Evolutionary conservation across 306 rosid species (phyloP).

Genomic region (Cucumis cinereus): DNA sequence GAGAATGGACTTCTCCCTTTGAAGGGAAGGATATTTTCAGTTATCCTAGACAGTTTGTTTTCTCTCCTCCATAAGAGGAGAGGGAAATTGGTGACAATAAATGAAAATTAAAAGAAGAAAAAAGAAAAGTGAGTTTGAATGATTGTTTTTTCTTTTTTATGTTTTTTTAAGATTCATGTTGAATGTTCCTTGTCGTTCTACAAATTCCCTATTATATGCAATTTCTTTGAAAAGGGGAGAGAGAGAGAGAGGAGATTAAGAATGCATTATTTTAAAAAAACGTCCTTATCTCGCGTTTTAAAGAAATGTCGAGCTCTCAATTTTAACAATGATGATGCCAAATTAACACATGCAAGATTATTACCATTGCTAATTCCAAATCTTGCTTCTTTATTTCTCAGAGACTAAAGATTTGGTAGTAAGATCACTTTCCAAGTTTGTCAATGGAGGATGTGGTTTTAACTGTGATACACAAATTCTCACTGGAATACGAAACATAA

Average conservation of each 20-base stretch:
- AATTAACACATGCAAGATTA: too few relatives aligned
- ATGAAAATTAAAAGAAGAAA: conserved; percentile 8
- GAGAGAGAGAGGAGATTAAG: too few relatives aligned
- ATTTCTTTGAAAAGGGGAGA: too few relatives aligned
- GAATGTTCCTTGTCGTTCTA: conserved; percentile 8
- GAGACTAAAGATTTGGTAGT: neutral
- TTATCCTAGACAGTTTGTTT: conserved; percentile 93
- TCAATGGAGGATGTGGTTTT: neutral
- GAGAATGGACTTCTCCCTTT: conserved; percentile 91
- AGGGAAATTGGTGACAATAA: conserved; percentile 37
- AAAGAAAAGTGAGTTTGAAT: conserved; percentile 29
- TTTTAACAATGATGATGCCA: too few relatives aligned
- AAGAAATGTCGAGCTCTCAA: too few relatives aligned
- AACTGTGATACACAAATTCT: neutral
- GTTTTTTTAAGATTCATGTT: conserved; percentile 39
- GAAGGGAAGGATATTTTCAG: conserved; percentile 97
- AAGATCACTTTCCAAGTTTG: neutral
- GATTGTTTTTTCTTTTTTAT: conserved; percentile 25
- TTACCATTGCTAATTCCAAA: neutral
- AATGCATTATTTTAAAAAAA: too few relatives aligned
- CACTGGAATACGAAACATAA: neutral
- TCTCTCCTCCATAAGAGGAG: conserved; percentile 67
- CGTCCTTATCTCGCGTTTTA: too few relatives aligned
- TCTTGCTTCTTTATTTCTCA: neutral
- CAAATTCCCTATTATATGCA: neutral